Percentiles rank a stretch among this genome's conserved stretches.
These are phyloP conservation scores for Cytospora chrysosperma DNA, from an alignment of 2,329 filamentous ascomycete genomes.

Conservation along the genomic window DNA sequence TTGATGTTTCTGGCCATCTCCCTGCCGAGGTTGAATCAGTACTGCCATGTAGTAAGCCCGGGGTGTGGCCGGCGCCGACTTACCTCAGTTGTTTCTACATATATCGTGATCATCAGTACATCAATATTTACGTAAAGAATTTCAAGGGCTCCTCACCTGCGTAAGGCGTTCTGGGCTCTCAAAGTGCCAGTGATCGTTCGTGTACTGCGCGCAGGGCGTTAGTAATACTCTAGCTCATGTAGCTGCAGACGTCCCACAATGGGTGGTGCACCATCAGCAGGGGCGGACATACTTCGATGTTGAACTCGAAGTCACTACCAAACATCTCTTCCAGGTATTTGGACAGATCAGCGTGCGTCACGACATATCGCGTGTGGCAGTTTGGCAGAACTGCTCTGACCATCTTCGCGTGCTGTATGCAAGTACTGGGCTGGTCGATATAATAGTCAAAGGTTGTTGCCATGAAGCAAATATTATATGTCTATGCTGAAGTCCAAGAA, in stretches of 20 bases:
- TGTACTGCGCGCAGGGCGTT: constrained; percentile 15
- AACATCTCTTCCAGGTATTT: constrained; percentile 14
- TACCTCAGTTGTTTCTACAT: constrained; percentile 11
- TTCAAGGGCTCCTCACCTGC: neutral
- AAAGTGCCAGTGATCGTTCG: constrained; percentile 24
- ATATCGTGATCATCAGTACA: neutral
- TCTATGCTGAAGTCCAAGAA: neutral
- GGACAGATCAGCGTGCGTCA: constrained; percentile 3
- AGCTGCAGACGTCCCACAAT: neutral
- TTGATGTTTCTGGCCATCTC: constrained; percentile 2
- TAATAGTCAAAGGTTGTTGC: neutral
- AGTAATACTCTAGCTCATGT: too few species aligned
- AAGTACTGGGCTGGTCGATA: neutral
- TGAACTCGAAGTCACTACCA: constrained; percentile 18
- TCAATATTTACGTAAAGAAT: neutral
- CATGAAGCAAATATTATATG: neutral
- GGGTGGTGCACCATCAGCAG: neutral
- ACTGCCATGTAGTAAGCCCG: neutral
- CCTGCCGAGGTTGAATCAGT: neutral
- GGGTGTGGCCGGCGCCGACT: neutral
- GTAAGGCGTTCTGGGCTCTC: constrained; percentile 14
- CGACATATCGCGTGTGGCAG: constrained; percentile 17
- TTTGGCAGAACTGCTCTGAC: constrained; percentile 17
- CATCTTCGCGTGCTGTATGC: neutral
- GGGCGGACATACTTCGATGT: constrained; percentile 11